Percentiles rank a stretch among this genome's conserved stretches.
These are phyloP conservation scores for Prunus yedoensis DNA, from an alignment of 331 rosid species.

Conservation along the genomic window DNA sequence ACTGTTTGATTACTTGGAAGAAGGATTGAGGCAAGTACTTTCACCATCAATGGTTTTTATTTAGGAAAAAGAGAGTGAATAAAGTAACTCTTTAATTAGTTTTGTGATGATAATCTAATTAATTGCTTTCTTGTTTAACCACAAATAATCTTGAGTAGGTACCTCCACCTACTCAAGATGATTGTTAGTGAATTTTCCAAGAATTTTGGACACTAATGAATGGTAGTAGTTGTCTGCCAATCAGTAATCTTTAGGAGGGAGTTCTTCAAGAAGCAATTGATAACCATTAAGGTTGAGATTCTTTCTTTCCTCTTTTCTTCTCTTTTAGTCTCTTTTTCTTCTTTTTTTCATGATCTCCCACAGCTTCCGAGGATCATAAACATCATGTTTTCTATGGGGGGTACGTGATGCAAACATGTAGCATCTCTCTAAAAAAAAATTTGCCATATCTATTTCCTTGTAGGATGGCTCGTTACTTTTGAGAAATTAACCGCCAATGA, in stretches of 20 bases:
- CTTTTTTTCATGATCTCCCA: neutral
- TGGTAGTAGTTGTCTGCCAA: no score
- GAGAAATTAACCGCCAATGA: neutral
- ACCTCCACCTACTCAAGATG: neutral
- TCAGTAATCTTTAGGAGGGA: neutral
- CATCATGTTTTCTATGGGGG: neutral
- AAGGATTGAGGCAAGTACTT: slow-evolving; percentile 10
- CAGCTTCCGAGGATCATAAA: neutral
- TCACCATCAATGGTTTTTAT: neutral
- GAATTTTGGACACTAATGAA: neutral
- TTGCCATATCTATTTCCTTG: no score
- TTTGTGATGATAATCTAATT: neutral
- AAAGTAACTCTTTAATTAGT: neutral
- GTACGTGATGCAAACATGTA: no score
- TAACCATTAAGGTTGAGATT: neutral
- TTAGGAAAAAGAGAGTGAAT: neutral
- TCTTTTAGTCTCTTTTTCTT: neutral
- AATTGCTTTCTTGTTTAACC: neutral
- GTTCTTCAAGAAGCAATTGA: neutral
- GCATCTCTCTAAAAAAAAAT: no score
- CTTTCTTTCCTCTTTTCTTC: neutral
- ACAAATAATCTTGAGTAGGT: no score
- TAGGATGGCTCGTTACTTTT: no score
- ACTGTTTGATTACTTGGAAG: slow-evolving; percentile 3
- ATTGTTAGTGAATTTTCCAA: neutral